Base-by-base conservation (phyloP, 1,139 yeast genomes). In the Scheffersomyces segobiensis region DNA sequence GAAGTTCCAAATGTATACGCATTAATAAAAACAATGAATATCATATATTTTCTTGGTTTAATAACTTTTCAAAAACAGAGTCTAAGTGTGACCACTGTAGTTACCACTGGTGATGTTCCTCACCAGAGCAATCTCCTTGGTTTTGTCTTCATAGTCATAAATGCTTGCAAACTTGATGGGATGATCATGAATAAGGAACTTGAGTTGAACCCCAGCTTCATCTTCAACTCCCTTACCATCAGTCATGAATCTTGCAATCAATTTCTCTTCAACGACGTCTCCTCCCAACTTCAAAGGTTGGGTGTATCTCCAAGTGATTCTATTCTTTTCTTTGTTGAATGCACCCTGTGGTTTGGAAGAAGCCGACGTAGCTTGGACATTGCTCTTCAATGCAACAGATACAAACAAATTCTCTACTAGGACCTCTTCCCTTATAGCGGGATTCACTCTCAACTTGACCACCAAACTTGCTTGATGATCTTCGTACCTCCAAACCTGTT, bases 401-500 rank as follows among this genome's bases (percentile, higher is more conserved):
- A 93, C 86, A 46, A 86, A 81, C 55, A 93, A 78, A 65, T 89
- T 89, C 24, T 84, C 81, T 59, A 91, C 76, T 1, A 76, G 72
- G 22, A 88, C 65, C 50, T 69, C 68, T 14, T 76, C 49, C 46
- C 54, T 50, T n/a, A 55, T 53, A 2, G 60, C 77, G 10, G 88
- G 87, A 52, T 85, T 78, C 59, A 89, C 80, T 68, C 85, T 85
- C 63, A 91, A 77, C 50, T 89, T 87, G 59, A 93, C 79, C 79
- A 93, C 89, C 60, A 93, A 88, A 67, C 96, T 88, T 1, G 97
- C 88, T 74, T 93, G 97, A 59, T 83, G 89, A 22, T 83, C 81
- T 71, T 93, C 97, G 68, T 88, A 88, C 67, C 93, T 88, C 98
- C 98, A 93, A 53, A 89, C 85, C 53, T 97, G 97, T 53, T 86